These are phyloP conservation scores for Aspergillus brunneoviolaceus DNA, from an alignment of 2,329 filamentous ascomycete species.

Conservation along the genomic window DNA sequence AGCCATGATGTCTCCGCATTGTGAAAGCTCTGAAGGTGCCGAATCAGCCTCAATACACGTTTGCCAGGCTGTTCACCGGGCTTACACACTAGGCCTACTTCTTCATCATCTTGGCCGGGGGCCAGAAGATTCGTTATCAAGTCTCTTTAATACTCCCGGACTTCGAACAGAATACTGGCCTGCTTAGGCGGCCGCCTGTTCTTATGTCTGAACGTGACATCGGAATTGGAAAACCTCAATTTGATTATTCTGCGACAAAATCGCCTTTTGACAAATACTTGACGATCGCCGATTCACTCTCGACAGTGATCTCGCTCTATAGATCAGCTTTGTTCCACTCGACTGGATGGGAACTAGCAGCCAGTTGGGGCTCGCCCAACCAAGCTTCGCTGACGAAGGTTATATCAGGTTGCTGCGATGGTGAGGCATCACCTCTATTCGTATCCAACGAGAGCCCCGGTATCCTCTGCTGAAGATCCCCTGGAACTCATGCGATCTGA, in stretches of 20 bases:
- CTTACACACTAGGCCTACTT: constrained; percentile 40
- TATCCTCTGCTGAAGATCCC: too few species aligned
- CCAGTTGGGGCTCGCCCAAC: too few species aligned
- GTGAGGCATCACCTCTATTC: too few species aligned
- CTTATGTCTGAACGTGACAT: constrained; percentile 42
- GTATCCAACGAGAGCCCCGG: too few species aligned
- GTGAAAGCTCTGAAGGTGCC: constrained; percentile 41
- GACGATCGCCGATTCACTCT: constrained; percentile 38
- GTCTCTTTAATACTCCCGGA: constrained; percentile 44
- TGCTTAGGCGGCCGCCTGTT: constrained; percentile 41
- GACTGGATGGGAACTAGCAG: constrained; percentile 30
- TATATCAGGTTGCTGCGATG: too few species aligned
- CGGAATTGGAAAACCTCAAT: constrained; percentile 32
- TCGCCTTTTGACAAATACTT: constrained; percentile 40
- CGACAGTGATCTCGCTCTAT: constrained; percentile 24
- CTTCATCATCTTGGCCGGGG: constrained; percentile 37
- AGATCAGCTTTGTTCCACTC: constrained; percentile 31
- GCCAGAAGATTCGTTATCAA: constrained; percentile 10
- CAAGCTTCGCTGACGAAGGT: too few species aligned
- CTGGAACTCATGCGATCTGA: too few species aligned
- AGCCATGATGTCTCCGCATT: constrained; percentile 38
- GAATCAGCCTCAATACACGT: constrained; percentile 43
- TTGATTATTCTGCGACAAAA: constrained; percentile 13
- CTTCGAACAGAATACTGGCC: constrained; percentile 36
- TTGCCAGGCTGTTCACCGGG: constrained; percentile 42